Conservation (phyloP, 495 filamentous ascomycete species). For the Ramalina peruviana region DNA sequence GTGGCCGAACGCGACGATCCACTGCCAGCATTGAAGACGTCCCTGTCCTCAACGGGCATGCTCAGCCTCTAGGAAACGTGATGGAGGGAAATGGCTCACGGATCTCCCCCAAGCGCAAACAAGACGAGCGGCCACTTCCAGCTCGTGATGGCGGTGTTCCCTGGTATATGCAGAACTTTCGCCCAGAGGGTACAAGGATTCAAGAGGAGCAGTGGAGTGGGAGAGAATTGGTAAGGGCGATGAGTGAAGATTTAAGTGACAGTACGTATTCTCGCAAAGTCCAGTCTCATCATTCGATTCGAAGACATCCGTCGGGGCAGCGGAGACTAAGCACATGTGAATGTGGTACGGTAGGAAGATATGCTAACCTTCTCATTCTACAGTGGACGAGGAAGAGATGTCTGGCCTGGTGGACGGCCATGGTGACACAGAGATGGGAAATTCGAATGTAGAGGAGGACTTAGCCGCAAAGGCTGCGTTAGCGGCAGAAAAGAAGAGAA, state of each 20-base stretch:
- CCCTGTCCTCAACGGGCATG: not conserved
- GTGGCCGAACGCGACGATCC: not conserved
- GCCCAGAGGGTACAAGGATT: conserved; percentile 61
- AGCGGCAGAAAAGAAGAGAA: conserved; percentile 5
- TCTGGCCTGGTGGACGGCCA: conserved; percentile 44
- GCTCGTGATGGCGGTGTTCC: conserved; percentile 63
- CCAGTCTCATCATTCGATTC: no score
- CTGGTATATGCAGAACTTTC: conserved; percentile 79
- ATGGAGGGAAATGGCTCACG: no score
- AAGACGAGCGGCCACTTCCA: conserved; percentile 10
- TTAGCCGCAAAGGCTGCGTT: conserved; percentile 1
- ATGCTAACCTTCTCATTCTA: no score
- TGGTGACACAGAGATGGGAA: conserved; percentile 5
- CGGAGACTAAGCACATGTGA: no score
- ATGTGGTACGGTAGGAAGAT: no score
- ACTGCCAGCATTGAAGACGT: not conserved
- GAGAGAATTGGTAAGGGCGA: conserved; percentile 55
- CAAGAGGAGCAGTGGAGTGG: conserved; percentile 68
- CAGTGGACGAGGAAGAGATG: conserved; percentile 68
- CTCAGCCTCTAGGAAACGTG: no score
- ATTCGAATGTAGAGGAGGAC: conserved; percentile 1
- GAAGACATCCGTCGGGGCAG: no score
- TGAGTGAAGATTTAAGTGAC: conserved; percentile 79
- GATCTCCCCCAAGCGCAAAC: no score
- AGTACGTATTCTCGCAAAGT: conserved; percentile 5